Conservation (phyloP, 345 rosid species). For the Salix viminalis region DNA sequence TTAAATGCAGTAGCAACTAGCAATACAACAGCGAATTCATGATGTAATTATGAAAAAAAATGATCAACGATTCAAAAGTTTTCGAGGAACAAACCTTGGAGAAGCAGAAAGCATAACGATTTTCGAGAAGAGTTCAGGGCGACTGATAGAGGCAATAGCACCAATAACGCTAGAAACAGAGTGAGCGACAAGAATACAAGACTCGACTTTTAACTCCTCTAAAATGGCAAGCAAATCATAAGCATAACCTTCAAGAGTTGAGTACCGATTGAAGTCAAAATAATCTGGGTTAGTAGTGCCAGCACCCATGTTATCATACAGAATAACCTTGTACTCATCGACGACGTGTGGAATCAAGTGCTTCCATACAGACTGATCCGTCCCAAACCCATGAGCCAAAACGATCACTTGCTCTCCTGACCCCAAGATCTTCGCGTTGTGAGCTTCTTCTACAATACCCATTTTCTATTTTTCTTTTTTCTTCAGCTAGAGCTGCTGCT, state of each 20-base stretch:
- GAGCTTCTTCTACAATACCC: constrained; percentile 85
- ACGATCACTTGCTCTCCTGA: constrained; percentile 54
- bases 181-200: constrained; percentile 74
- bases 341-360: constrained; percentile 81
- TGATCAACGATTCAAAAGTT: not conserved
- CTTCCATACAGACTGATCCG: constrained; percentile 93
- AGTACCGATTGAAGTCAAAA: constrained; percentile 72
- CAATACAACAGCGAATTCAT: no score
- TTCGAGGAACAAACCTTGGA: constrained; percentile 53
- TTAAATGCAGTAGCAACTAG: no score
- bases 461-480: constrained; percentile 16
- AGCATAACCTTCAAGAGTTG: constrained; percentile 70
- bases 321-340: constrained; percentile 55
- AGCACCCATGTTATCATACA: constrained; percentile 89
- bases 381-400: constrained; percentile 84
- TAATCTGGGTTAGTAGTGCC: constrained; percentile 89
- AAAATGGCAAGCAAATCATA: constrained; percentile 75
- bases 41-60: not conserved
- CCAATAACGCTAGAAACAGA: constrained; percentile 85
- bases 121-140: constrained; percentile 79
- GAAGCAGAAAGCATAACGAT: constrained; percentile 64
- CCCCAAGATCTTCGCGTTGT: constrained; percentile 68
- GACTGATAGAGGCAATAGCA: constrained; percentile 69
- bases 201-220: constrained; percentile 52
- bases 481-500: no score